Conservation (phyloP, 75 land plant species). For the Ceratopteris richardii region DNA sequence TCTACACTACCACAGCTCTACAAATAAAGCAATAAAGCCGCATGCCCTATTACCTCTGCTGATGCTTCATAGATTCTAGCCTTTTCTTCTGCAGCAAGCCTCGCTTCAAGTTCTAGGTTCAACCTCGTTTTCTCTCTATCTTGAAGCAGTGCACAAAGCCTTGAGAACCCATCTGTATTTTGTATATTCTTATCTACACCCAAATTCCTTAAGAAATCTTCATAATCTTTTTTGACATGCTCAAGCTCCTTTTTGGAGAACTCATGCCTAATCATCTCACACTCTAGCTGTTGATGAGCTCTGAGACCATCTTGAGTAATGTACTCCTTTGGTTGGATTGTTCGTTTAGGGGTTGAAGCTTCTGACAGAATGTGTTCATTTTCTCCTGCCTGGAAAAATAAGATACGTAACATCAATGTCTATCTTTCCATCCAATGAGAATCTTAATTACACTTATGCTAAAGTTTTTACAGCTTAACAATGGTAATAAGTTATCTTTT, state of each 20-base stretch:
- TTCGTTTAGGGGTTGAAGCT: not conserved
- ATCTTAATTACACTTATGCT: too few relatives aligned
- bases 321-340: not conserved
- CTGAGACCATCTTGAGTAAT: not conserved
- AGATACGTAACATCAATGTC: too few relatives aligned
- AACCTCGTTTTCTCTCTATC: not conserved
- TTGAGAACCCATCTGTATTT: not conserved
- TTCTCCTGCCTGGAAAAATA: too few relatives aligned
- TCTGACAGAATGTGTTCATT: not conserved
- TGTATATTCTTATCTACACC: not conserved
- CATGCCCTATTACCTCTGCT: conserved; percentile 7
- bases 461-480: too few relatives aligned
- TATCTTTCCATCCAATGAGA: too few relatives aligned
- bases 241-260: not conserved
- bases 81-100: conserved; percentile 18
- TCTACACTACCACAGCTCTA: not conserved
- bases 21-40: not conserved
- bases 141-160: not conserved
- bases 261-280: not conserved
- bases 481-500: too few relatives aligned
- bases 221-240: not conserved
- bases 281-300: conserved; percentile 1
- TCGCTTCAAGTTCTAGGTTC: conserved; percentile 1
- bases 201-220: not conserved
- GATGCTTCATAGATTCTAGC: conserved; percentile 11